Evolutionary conservation across 1,139 yeast genomes (phyloP).

Genomic region (Pichia sp.): DNA sequence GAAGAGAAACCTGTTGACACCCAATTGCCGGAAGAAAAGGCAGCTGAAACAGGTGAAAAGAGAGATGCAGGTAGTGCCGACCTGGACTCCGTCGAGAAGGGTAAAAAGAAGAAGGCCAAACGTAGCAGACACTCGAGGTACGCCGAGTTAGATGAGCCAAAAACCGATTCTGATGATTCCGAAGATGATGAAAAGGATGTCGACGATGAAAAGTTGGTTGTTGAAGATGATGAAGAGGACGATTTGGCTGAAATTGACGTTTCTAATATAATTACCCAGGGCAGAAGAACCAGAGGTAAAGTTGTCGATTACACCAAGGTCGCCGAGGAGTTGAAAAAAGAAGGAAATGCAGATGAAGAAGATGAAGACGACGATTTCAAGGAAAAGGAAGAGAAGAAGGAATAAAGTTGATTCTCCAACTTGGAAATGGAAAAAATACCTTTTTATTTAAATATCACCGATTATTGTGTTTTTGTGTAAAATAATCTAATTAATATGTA

Average conservation of each 20-base stretch:
- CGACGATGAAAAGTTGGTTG: conserved; percentile 47
- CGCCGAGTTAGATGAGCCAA: conserved; percentile 33
- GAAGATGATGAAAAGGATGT: conserved; percentile 42
- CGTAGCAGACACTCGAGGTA: conserved; percentile 40
- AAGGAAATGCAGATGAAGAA: conserved; percentile 36
- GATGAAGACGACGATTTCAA: conserved; percentile 27
- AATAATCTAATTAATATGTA: no score
- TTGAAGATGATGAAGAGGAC: conserved; percentile 64
- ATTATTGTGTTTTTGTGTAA: no score
- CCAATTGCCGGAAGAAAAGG: neutral
- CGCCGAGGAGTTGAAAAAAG: conserved; percentile 60
- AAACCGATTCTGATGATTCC: conserved; percentile 27
- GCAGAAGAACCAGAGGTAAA: conserved; percentile 88
- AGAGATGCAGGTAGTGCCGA: conserved; percentile 6
- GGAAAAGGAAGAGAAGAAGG: conserved; percentile 13
- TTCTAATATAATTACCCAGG: conserved; percentile 72
- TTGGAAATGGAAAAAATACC: no score
- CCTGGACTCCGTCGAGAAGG: conserved; percentile 8
- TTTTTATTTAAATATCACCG: no score
- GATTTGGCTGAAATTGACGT: conserved; percentile 79
- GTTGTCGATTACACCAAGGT: conserved; percentile 82
- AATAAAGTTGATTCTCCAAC: neutral
- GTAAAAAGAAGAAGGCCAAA: conserved; percentile 27
- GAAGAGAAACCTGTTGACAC: neutral
- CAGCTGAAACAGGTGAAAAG: conserved; percentile 9